Percentiles rank a stretch among this genome's conserved stretches.
Conservation (phyloP, 371 early-diverging fungal genomes). For the Capniomyces stellatus region DNA sequence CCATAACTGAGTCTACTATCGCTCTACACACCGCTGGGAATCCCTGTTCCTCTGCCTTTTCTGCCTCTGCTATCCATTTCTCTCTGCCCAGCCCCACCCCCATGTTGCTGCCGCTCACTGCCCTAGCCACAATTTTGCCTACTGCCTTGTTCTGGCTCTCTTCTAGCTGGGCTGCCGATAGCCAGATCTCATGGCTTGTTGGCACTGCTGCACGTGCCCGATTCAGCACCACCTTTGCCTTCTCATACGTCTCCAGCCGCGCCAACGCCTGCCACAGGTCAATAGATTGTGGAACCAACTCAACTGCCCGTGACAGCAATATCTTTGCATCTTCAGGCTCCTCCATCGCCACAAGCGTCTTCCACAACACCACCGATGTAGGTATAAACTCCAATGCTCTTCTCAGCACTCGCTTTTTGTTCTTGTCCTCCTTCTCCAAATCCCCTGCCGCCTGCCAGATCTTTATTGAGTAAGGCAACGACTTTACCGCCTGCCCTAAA, state of each 20-base stretch:
- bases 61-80: slow-evolving; percentile 81
- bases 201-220: slow-evolving; percentile 71
- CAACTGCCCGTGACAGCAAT: slow-evolving; percentile 78
- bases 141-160: slow-evolving; percentile 54
- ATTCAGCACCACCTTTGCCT: slow-evolving; percentile 77
- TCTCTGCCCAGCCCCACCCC: slow-evolving; percentile 60
- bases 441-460: slow-evolving; percentile 85
- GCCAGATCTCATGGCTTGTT: slow-evolving; percentile 86
- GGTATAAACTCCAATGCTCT: slow-evolving; percentile 81
- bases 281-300: slow-evolving; percentile 70
- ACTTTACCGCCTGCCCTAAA: slow-evolving; percentile 74
- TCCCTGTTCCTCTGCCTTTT: slow-evolving; percentile 62
- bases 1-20: slow-evolving; percentile 62
- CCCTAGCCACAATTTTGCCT: slow-evolving; percentile 47
- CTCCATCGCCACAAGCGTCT: slow-evolving; percentile 76
- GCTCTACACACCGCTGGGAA: slow-evolving; percentile 61
- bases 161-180: slow-evolving; percentile 82
- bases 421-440: slow-evolving; percentile 51
- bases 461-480: slow-evolving; percentile 76
- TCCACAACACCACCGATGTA: slow-evolving; percentile 82
- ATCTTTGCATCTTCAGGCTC: slow-evolving; percentile 83
- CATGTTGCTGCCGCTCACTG: slow-evolving; percentile 8
- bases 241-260: slow-evolving; percentile 71
- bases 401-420: slow-evolving; percentile 72
- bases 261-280: slow-evolving; percentile 94